These are phyloP conservation scores for Sarocladium strictum DNA, from an alignment of 2,329 filamentous ascomycete species.

Conservation along the genomic window DNA sequence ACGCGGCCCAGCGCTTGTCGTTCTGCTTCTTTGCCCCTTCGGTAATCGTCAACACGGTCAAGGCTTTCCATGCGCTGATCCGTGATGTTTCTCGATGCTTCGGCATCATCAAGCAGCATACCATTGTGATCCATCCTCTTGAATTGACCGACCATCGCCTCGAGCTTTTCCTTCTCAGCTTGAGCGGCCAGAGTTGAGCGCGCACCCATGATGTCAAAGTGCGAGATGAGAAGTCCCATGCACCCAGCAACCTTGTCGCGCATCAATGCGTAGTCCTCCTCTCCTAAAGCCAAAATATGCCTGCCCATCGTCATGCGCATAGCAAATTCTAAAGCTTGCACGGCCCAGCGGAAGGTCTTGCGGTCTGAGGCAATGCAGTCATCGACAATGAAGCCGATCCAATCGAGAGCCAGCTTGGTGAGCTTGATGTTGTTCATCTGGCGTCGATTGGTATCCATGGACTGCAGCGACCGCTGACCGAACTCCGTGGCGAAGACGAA, in stretches of 20 bases:
- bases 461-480: conserved; percentile 85
- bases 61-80: conserved; percentile 71
- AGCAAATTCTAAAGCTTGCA: conserved; percentile 88
- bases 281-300: conserved; percentile 85
- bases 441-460: conserved; percentile 91
- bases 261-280: conserved; percentile 78
- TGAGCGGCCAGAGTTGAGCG: conserved; percentile 89
- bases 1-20: conserved; percentile 81
- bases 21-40: conserved; percentile 76
- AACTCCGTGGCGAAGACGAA: conserved; percentile 99
- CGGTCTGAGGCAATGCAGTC: conserved; percentile 92
- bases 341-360: conserved; percentile 96
- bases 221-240: conserved; percentile 94
- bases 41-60: conserved; percentile 67
- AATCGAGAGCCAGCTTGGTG: conserved; percentile 87
- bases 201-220: conserved; percentile 98
- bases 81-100: conserved; percentile 68
- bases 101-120: conserved; percentile 67
- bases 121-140: conserved; percentile 72
- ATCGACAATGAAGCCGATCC: conserved; percentile 97
- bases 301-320: conserved; percentile 96
- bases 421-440: conserved; percentile 97
- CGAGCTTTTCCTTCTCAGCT: conserved; percentile 83
- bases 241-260: conserved; percentile 89
- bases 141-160: conserved; percentile 71